phyloP scores from a whole-genome alignment of 805 yeast species.

The Wickerhamiella sorbophila region DNA sequence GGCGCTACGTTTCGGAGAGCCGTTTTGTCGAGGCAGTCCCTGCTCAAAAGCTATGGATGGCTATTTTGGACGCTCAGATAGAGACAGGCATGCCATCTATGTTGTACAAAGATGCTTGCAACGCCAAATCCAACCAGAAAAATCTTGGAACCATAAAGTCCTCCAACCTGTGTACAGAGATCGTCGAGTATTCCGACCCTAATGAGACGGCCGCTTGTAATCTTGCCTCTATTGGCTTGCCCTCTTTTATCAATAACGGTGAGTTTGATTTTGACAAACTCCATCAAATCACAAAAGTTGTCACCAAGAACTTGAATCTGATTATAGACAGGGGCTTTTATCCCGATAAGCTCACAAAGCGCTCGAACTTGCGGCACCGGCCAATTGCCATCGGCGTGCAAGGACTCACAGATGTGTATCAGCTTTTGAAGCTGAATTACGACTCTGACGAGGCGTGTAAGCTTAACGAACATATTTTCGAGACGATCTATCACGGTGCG shows the following conservation, averaged over 20 bases:
- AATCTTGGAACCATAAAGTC: constrained; percentile 83
- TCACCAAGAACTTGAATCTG: constrained; percentile 59
- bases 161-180: constrained; percentile 84
- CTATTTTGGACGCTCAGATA: constrained; percentile 75
- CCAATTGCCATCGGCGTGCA: constrained; percentile 93
- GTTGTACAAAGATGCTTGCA: constrained; percentile 91
- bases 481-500: constrained; percentile 87
- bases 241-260: constrained; percentile 47
- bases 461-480: constrained; percentile 71
- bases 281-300: constrained; percentile 58
- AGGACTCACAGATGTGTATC: constrained; percentile 80
- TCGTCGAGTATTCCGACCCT: constrained; percentile 73
- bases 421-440: constrained; percentile 61
- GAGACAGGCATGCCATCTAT: constrained; percentile 93
- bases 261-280: constrained; percentile 53
- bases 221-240: constrained; percentile 80
- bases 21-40: constrained; percentile 42
- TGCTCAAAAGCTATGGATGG: constrained; percentile 80
- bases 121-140: constrained; percentile 70
- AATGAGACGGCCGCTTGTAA: constrained; percentile 91
- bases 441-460: constrained; percentile 60
- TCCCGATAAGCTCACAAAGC: constrained; percentile 58
- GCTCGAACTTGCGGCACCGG: constrained; percentile 61
- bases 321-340: constrained; percentile 72
- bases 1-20: constrained; percentile 52